Evolutionary conservation across 495 filamentous ascomycete genomes (phyloP).

Genomic region (Thermochaetoides thermophila): DNA sequence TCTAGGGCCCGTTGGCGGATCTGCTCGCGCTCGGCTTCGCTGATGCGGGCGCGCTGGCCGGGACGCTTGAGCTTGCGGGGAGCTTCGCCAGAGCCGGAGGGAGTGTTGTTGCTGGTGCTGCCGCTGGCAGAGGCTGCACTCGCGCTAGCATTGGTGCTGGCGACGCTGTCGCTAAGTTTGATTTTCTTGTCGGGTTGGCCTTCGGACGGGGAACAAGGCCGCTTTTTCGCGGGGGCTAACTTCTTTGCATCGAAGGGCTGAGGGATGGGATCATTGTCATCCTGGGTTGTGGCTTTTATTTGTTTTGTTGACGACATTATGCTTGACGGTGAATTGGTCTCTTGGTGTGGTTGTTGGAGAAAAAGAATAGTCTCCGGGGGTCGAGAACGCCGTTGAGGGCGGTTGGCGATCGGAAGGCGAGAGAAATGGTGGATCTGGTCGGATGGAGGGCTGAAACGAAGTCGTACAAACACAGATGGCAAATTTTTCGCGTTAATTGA

Average conservation of each 20-base stretch:
- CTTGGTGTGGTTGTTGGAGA: too few species aligned
- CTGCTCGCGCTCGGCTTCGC: conserved; percentile 51
- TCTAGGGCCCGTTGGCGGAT: conserved; percentile 52
- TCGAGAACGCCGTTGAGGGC: too few species aligned
- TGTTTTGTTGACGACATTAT: not conserved
- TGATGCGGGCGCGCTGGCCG: conserved; percentile 64
- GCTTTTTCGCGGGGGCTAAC: conserved; percentile 39
- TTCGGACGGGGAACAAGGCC: conserved; percentile 23
- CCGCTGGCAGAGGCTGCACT: conserved; percentile 22
- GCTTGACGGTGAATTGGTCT: not conserved
- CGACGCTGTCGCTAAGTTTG: too few species aligned
- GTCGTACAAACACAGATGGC: too few species aligned
- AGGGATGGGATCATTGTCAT: conserved; percentile 25
- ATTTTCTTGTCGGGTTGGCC: too few species aligned
- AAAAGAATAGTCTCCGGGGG: too few species aligned
- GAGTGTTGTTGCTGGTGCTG: conserved; percentile 6
- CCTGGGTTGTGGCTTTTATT: conserved; percentile 8
- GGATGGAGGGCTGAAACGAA: too few species aligned
- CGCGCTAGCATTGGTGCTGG: conserved; percentile 12
- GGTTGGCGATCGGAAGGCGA: too few species aligned
- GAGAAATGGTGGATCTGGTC: too few species aligned
- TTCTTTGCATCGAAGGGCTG: conserved; percentile 43
- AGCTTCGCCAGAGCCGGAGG: conserved; percentile 18
- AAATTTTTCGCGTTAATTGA: too few species aligned
- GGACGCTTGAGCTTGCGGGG: conserved; percentile 74